A percentile compares a stretch with the other conserved stretches of the same genome.
These are phyloP conservation scores for Yamadazyma trypodendri DNA, from an alignment of 1,139 yeast species.

Conservation along the genomic window DNA sequence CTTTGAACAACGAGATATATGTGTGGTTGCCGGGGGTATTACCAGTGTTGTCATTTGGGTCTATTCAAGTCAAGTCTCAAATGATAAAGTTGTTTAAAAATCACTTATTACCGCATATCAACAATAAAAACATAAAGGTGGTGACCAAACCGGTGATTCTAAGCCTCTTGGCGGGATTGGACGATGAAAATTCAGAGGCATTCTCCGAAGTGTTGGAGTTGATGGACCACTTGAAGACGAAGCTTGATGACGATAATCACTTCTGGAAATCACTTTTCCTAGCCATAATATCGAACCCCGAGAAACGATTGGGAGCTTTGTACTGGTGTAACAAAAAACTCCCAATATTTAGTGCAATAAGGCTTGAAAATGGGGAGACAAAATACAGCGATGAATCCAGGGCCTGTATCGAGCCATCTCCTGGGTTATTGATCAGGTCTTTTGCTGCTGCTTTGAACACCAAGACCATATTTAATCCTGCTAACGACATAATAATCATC, in stretches of 20 bases:
- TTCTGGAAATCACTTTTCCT: constrained; percentile 87
- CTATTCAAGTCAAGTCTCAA: constrained; percentile 82
- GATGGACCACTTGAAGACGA: constrained; percentile 58
- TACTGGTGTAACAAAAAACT: constrained; percentile 69
- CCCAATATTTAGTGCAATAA: constrained; percentile 47
- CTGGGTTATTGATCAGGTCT: constrained; percentile 76
- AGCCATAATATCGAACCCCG: constrained; percentile 74
- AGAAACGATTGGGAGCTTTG: constrained; percentile 78
- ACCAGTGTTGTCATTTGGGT: constrained; percentile 83
- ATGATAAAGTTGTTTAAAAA: constrained; percentile 60
- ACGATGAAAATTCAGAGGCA: constrained; percentile 86
- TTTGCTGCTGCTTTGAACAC: constrained; percentile 65
- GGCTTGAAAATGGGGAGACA: constrained; percentile 13
- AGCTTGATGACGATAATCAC: constrained; percentile 63
- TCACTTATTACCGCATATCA: constrained; percentile 51
- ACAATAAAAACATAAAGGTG: constrained; percentile 46
- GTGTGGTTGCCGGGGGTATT: constrained; percentile 89
- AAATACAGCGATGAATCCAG: constrained; percentile 53
- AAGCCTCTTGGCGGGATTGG: constrained; percentile 81
- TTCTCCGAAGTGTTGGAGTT: constrained; percentile 60
- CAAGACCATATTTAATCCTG: constrained; percentile 38
- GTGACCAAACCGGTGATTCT: constrained; percentile 69
- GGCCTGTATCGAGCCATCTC: constrained; percentile 66
- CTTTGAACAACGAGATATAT: constrained; percentile 50
- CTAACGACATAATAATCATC: constrained; percentile 64